Evolutionary conservation across 805 yeast genomes (phyloP), one percentile per base, ranked within the genome.

Genomic region (Metschnikowia aberdeeniae): DNA sequence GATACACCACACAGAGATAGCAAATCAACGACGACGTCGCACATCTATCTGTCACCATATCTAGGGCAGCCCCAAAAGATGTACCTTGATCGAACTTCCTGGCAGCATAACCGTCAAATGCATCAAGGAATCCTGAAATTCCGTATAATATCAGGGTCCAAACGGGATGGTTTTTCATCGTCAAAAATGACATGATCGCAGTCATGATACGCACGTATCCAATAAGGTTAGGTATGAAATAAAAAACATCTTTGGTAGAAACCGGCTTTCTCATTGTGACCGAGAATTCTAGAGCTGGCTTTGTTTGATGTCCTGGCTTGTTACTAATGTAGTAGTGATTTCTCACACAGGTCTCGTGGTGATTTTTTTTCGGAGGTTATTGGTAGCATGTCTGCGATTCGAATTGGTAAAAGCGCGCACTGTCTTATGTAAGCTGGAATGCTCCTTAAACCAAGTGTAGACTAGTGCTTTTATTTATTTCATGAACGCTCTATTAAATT

Each of bases 31-130:
- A 85, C 11, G 95, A 80, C 0, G 99, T 93, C 11, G 99, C 90
- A 63, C 97, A 93, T 61, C 99, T 77, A 64, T 93, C 99, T 14
- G 99, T 92, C 28, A 93, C 97, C 99, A 93, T 93, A 66, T 93
- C 99, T 56, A 93, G 76, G 17, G 95, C 96, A 14, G 99, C 98
- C 31, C 99, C 99, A 55, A 89, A 88, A 54, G 80, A 78, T 28
- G 97, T 87, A 12, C 96, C 84, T 65, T 93, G 99, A 62, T 86
- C 80, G 63, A 75, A 88, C 58, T 77, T 77, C 52, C 99, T 77
- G 4, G 99, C 99, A 46, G 96, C 95, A 44, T 84, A 82, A 4
- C 99, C 99, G 63, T 93, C 99, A 46, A 89, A 79, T 0, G 99
- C 99, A 66, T 93, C 99, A 51, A 93, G 72, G 45, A 93, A 72